phyloP scores from a whole-genome alignment of 2,329 filamentous ascomycete species.

The Cladorrhinum sp. region DNA sequence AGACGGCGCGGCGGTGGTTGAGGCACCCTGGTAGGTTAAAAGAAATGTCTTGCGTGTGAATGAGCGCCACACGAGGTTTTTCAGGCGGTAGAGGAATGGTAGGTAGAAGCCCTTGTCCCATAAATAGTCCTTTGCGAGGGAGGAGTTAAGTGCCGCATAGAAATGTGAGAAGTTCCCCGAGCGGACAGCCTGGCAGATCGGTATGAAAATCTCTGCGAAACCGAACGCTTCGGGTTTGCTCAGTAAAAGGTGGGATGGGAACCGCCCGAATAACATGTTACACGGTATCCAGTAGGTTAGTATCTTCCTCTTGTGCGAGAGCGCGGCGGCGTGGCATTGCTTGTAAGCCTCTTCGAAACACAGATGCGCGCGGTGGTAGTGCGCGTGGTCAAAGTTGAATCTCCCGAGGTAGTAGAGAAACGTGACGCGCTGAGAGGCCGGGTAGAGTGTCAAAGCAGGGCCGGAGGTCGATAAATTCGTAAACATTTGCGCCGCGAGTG shows the following conservation, averaged over 20 bases:
- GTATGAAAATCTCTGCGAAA: conserved; percentile 65
- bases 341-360: conserved; percentile 78
- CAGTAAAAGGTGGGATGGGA: conserved; percentile 67
- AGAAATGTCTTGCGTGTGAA: conserved; percentile 76
- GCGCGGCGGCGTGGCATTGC: conserved; percentile 59
- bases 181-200: conserved; percentile 69
- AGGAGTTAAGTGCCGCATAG: conserved; percentile 57
- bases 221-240: conserved; percentile 64
- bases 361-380: conserved; percentile 73
- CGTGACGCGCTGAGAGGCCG: conserved; percentile 81
- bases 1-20: conserved; percentile 55
- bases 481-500: conserved; percentile 84
- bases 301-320: conserved; percentile 73
- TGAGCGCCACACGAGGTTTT: conserved; percentile 80
- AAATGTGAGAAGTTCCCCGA: conserved; percentile 73
- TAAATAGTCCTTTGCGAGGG: conserved; percentile 63
- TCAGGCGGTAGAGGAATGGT: conserved; percentile 71
- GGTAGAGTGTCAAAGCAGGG: conserved; percentile 76
- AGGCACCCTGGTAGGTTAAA: conserved; percentile 60
- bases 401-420: conserved; percentile 93
- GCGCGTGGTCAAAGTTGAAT: conserved; percentile 80
- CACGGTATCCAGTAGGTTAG: conserved; percentile 79
- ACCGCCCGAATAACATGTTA: conserved; percentile 80
- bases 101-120: conserved; percentile 72
- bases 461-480: conserved; percentile 81